Evolutionary conservation across 2,329 filamentous ascomycete genomes (phyloP), one percentile per base, ranked within the genome.

Genomic region (Stachybotrys elegans): DNA sequence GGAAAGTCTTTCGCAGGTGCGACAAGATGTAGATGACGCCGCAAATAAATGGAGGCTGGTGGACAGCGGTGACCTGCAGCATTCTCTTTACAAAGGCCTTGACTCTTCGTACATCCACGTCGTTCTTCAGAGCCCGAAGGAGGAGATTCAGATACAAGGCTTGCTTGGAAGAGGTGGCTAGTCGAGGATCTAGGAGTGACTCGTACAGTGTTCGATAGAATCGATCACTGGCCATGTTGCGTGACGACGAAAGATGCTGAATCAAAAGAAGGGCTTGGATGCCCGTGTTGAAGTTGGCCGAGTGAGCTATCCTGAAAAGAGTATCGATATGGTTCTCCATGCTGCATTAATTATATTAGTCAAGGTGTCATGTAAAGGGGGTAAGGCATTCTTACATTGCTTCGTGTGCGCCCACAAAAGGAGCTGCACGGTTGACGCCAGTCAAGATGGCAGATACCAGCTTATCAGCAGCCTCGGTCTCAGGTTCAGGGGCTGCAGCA

Each of bases 271-370:
- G 78, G 25, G 93, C 92, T 66, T 98, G 93, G 29, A 98, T 88
- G 60, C 90, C 93, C 1, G 93, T 98, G 69, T 97, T 98, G 77
- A 98, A 97, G 66, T 98, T 98, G 45, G 92, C 89, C 1, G 92
- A 97, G 67, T 98, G 93, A 0, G 93, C 95, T 57, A 98, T 93
- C 56, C 83, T 84, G 76, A 96, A 98, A 21, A 98, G 77, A 4
- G 92, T 96, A 60, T 97, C 86, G 45, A 98, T 79, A 59, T 98
- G 92, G 46, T 84, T 83, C 58, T 94, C 88, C 52, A 97, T 80
- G 20, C 83, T 86, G 43, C 43, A n/a, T n/a, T n/a, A n/a, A n/a
- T n/a, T n/a, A 4, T 35, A 20, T 37, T 20, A 19, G 43, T 62
- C 43, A 56, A 40, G 42, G 22, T 12, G 34, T 22, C 17, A 6